Evolutionary conservation across 2,329 filamentous ascomycete species (phyloP), one percentile per base, ranked within the genome.

Genomic region (Colletotrichum limetticola): DNA sequence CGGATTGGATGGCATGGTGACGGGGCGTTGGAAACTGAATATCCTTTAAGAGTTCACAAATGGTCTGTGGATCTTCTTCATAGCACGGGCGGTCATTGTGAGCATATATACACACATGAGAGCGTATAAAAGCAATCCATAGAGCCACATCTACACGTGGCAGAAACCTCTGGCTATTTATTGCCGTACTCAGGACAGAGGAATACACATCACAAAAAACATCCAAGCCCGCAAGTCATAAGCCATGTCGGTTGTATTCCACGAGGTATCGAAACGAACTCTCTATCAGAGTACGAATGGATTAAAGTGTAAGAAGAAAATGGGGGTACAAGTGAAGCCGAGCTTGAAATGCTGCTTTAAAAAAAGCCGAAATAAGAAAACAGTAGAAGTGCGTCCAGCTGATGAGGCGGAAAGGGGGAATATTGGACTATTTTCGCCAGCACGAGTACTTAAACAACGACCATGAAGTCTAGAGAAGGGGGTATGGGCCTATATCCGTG

Each of bases 241-340:
- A 71, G 63, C 53, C 68, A 71, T 68, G 64, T 61, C 68, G 52
- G 56, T 56, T 67, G 64, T 58, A 72, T 72, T 72, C 66, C 80
- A 78, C 78, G 80, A 84, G 80, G 81, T 83, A 83, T 84, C 80
- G 80, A 84, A 83, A 82, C 79, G 79, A 80, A 80, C 81, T 83
- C 82, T 83, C 79, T 80, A 85, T 83, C 83, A 85, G 76, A 79
- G 77, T 76, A 74, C 74, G 75, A 77, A 78, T 77, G 76, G 75
- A 80, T 80, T 81, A 81, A 77, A 77, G 76, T 72, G 77, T 70
- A 77, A 76, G 71, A 75, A 68, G 66, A 76, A 74, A 64, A 63
- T 42, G 62, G 53, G 63, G 52, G 49, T 78, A 77, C 64, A 66
- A 66, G 24, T 63, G 67, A 71, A 66, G 60, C 57, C 77, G 78